Conservation (phyloP, 805 yeast species). For the Yarrowia deformans region DNA sequence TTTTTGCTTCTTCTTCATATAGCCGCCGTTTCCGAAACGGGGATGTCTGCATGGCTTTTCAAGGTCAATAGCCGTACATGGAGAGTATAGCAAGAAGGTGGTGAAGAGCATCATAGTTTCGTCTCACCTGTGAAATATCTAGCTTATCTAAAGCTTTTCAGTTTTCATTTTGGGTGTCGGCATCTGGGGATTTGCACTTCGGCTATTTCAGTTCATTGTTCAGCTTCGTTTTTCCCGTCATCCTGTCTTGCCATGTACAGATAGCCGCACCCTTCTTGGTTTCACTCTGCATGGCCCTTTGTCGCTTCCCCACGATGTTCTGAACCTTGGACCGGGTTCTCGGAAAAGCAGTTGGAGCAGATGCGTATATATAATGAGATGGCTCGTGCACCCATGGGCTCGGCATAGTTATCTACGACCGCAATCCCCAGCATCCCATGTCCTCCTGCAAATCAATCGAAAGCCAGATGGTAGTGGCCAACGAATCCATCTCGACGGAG, state of each 20-base stretch:
- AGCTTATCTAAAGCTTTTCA: too few relatives aligned
- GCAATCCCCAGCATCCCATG: neutral
- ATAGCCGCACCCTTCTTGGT: neutral
- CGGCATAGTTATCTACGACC: too few relatives aligned
- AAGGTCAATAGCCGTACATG: slow-evolving; percentile 8
- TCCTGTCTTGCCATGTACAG: neutral
- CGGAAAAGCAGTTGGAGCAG: slow-evolving; percentile 17
- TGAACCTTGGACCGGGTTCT: neutral
- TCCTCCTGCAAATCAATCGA: slow-evolving; percentile 15
- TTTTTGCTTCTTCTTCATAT: neutral
- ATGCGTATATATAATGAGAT: neutral
- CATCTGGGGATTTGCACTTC: too few relatives aligned
- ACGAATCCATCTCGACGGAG: neutral
- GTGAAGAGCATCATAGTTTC: too few relatives aligned
- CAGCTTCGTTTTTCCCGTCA: neutral
- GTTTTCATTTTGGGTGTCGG: neutral
- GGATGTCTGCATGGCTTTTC: neutral
- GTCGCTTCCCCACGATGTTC: slow-evolving; percentile 16
- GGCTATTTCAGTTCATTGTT: neutral
- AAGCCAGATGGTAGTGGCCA: slow-evolving; percentile 7
- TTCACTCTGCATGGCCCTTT: neutral
- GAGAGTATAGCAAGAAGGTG: neutral
- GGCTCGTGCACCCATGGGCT: too few relatives aligned
- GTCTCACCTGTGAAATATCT: too few relatives aligned
- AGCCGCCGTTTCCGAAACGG: slow-evolving; percentile 1